phyloP scores from a whole-genome alignment of 2,329 filamentous ascomycete genomes.

The Calonectria naviculata region DNA sequence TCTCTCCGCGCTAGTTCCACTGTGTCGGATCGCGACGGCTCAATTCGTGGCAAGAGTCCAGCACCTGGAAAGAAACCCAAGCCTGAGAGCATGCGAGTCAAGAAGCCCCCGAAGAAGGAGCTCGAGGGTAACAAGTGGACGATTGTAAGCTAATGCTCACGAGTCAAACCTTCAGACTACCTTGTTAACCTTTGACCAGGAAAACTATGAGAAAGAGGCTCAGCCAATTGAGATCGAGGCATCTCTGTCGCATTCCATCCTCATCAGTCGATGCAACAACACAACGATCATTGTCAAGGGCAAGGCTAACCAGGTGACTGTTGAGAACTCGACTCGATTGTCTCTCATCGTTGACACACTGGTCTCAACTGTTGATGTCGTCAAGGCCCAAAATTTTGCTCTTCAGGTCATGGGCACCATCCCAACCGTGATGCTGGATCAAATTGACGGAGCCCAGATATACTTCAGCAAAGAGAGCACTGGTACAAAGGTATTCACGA shows the following conservation, averaged over 20 bases:
- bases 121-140: slow-evolving; percentile 94
- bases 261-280: slow-evolving; percentile 93
- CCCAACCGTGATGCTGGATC: slow-evolving; percentile 90
- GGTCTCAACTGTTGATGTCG: slow-evolving; percentile 91
- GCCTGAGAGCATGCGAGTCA: slow-evolving; percentile 84
- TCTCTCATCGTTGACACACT: slow-evolving; percentile 91
- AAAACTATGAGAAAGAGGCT: slow-evolving; percentile 86
- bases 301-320: slow-evolving; percentile 96
- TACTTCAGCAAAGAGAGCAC: slow-evolving; percentile 87
- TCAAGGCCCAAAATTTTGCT: slow-evolving; percentile 95
- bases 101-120: slow-evolving; percentile 83
- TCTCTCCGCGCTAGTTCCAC: slow-evolving; percentile 79
- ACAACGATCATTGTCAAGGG: slow-evolving; percentile 89
- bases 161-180: not conserved
- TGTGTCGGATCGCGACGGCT: slow-evolving; percentile 69
- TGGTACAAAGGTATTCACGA: slow-evolving; percentile 85
- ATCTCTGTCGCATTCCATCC: slow-evolving; percentile 85
- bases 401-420: slow-evolving; percentile 89
- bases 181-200: slow-evolving; percentile 57
- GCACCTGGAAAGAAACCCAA: slow-evolving; percentile 90
- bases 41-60: slow-evolving; percentile 80
- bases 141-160: slow-evolving; percentile 65
- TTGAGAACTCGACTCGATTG: slow-evolving; percentile 88
- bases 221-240: slow-evolving; percentile 85
- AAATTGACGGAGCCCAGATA: slow-evolving; percentile 89